Percentiles rank a stretch among this genome's conserved stretches.
Evolutionary conservation across 495 filamentous ascomycete species (phyloP).

Genomic region (Aspergillus sclerotiicarbonarius): DNA sequence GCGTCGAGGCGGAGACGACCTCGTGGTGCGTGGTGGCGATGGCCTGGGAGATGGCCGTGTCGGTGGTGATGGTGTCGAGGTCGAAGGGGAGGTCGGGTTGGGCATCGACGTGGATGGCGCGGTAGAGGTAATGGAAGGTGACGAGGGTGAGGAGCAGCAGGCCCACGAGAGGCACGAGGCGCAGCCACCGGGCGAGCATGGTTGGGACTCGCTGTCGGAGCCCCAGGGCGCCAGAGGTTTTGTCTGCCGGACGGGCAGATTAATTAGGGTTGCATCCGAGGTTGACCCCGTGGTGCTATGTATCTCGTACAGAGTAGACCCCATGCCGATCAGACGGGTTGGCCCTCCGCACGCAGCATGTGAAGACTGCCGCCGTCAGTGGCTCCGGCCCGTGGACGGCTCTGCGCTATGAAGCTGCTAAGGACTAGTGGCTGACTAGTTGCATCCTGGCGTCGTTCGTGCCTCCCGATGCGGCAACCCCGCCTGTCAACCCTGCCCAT

Average conservation of each 20-base stretch:
- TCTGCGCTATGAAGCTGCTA: too few relatives aligned
- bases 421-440: too few relatives aligned
- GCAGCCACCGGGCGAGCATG: slow-evolving; percentile 1
- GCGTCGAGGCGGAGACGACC: slow-evolving; percentile 42
- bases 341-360: background rate
- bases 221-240: background rate
- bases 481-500: too few relatives aligned
- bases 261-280: slow-evolving; percentile 7
- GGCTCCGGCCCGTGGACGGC: background rate
- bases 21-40: slow-evolving; percentile 25
- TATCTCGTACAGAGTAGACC: too few relatives aligned
- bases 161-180: slow-evolving; percentile 2
- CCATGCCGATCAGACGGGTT: background rate
- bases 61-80: background rate
- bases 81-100: background rate
- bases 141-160: background rate
- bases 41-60: too few relatives aligned
- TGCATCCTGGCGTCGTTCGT: background rate
- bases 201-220: background rate
- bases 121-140: background rate
- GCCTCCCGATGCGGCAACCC: background rate
- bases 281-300: background rate
- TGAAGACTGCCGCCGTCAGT: background rate
- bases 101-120: background rate
- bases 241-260: background rate